Base-by-base conservation (phyloP, 805 yeast species). In the Pachysolen tannophilus region DNA sequence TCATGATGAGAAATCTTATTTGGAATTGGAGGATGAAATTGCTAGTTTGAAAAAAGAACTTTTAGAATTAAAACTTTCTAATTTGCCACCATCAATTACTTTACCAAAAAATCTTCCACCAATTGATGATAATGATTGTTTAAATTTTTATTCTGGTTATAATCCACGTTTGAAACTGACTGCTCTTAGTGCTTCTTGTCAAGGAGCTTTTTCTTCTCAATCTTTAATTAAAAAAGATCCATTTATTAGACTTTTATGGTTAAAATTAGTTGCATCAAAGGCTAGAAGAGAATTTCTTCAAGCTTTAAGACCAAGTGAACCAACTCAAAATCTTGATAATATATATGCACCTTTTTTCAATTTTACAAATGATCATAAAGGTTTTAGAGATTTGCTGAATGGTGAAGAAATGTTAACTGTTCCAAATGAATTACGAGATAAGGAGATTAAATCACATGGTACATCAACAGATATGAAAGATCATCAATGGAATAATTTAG, bases 201-300 rank as follows among this genome's bases (percentile, higher is more conserved):
- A n/a, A n/a, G 69, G 69, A 31, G 66, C 69, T 1, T 64, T 70
- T 0, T 67, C 67, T 25, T 65, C 69, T 67, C 40, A 62, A 8
- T 67, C 70, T 2, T 63, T 65, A 19, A 60, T 65, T 64, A 65
- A 63, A 43, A 70, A 70, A 34, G 72, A 65, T 40, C 70, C 70
- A 6, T 65, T 64, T 43, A 43, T 65, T 13, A 53, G 65, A 29
- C 51, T 63, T 8, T 41, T 65, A 21, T 65, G 72, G 72, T 14
- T 24, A 21, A 27, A 25, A 14, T 8, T 37, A 13, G 15, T 28
- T 11, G 30, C 39, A 5, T 35, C 38, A 4, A 16, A 15, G 5
- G 26, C 20, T 17, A 11, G 30, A 16, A 34, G 24, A 16, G n/a
- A 16, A 11, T 8, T 30, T 11, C 10, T 30, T 16, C 15, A n/a